Evolutionary conservation across 164 flowering plant genomes (phyloP), one percentile per base, ranked within the genome.

Genomic region (Cinnamomum chago): DNA sequence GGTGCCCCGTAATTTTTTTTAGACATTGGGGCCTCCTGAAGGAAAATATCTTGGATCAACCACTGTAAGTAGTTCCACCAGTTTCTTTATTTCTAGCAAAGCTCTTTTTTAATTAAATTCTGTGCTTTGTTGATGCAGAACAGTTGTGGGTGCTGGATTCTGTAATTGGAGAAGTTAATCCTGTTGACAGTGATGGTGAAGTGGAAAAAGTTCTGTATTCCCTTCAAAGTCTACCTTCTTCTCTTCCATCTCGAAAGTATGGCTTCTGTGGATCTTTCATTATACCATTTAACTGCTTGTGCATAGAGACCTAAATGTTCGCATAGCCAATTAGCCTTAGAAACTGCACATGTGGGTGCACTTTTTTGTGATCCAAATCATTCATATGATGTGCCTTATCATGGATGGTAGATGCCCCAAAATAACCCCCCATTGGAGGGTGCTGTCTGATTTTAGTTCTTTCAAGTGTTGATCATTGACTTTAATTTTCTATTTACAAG

Each of bases 111-210:
- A 28, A 18, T 66, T 66, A 15, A 30, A 25, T 30, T 55, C 67
- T 65, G 12, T 62, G n/a, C 47, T 73, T 78, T 66, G 58, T 73
- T 84, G 89, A 75, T 89, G 92, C 93, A 93, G 95, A 90, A 75
- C 99, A 95, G 98, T 76, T 95, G 67, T 95, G 98, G 97, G 91
- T 93, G 55, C 79, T 95, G 79, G 99, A 95, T 79, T 95, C 99
- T 22, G 90, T 89, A 15, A 92, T 95, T 80, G 97, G 97, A 82
- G 90, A 84, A 79, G 96, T 91, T 76, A 81, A 75, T 70, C 74
- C 85, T 62, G 87, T 83, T 50, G 70, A 78, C 18, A 83, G 88
- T 65, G 86, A 86, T 71, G 93, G 93, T 60, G 99, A 95, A 81
- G 96, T 91, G 67, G 95, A 90, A 85, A 91, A 89, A 76, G 94